Conservation (phyloP, 306 rosid genomes). For the Ormosia semicastrata region DNA sequence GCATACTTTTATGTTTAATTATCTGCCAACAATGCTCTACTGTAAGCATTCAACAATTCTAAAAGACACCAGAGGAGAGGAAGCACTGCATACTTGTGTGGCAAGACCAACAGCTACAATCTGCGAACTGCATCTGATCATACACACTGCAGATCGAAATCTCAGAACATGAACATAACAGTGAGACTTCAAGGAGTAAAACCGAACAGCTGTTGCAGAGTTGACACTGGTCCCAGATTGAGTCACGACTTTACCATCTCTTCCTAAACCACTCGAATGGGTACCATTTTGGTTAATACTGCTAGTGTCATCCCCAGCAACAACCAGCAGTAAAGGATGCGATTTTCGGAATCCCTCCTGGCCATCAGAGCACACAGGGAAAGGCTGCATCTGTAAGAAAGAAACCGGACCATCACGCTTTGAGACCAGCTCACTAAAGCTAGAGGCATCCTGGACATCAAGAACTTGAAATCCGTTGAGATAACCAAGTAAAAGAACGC, state of each 20-base stretch:
- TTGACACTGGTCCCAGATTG: conserved; percentile 45
- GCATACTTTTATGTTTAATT: neutral
- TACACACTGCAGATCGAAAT: conserved; percentile 75
- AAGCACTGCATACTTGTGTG: conserved; percentile 64
- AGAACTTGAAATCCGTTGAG: conserved; percentile 86
- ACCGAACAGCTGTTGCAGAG: conserved; percentile 77
- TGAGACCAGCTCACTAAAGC: conserved; percentile 74
- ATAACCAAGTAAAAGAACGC: conserved; percentile 80
- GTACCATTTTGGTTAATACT: conserved; percentile 35
- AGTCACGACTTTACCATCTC: conserved; percentile 44
- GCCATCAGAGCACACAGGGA: conserved; percentile 54
- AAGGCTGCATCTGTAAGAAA: conserved; percentile 86
- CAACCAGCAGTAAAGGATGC: conserved; percentile 78
- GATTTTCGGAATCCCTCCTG: conserved; percentile 55
- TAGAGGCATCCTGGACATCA: conserved; percentile 81
- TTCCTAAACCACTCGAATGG: conserved; percentile 45
- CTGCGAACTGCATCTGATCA: conserved; percentile 88
- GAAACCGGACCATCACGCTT: conserved; percentile 81
- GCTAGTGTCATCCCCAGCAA: conserved; percentile 61
- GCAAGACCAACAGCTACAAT: conserved; percentile 91
- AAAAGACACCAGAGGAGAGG: conserved; percentile 1
- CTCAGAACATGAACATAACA: conserved; percentile 78
- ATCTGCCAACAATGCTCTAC: conserved; percentile 16
- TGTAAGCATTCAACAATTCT: neutral
- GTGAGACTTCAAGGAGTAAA: conserved; percentile 79